Evolutionary conservation across 176 grass and related monocot genomes (phyloP).

Genomic region (Secale cereale): DNA sequence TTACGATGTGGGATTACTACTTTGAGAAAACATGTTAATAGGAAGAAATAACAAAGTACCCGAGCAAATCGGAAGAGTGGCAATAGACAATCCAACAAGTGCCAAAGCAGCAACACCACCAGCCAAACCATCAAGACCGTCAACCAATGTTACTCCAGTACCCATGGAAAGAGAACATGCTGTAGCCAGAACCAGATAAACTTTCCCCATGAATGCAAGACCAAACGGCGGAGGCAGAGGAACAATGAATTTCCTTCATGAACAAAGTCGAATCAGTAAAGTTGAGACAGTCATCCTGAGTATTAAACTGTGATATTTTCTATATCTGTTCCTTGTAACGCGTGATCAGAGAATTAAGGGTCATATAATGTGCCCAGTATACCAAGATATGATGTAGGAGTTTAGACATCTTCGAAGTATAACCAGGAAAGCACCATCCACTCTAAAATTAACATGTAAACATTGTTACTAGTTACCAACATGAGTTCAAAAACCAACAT

Average conservation of each 20-base stretch:
- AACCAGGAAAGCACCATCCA: not conserved
- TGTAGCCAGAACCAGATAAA: conserved; percentile 69
- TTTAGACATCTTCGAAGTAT: not conserved
- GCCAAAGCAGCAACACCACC: conserved; percentile 79
- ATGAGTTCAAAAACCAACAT: not conserved
- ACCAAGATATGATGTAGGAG: not conserved
- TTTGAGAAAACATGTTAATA: not conserved
- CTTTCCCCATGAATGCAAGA: conserved; percentile 62
- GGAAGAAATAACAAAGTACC: conserved; percentile 24
- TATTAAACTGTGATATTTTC: not conserved
- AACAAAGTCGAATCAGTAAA: conserved; percentile 33
- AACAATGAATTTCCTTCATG: conserved; percentile 85
- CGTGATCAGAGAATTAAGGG: not conserved
- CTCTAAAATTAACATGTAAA: not conserved
- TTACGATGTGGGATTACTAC: not conserved
- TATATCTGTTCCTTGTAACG: not conserved
- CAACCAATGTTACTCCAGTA: conserved; percentile 69
- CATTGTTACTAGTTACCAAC: not conserved
- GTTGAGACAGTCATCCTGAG: not conserved
- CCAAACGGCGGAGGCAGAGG: conserved; percentile 84
- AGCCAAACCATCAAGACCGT: conserved; percentile 89
- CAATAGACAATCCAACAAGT: conserved; percentile 73
- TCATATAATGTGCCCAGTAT: not conserved
- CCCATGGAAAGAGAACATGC: conserved; percentile 59
- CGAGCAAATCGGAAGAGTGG: conserved; percentile 60